These are phyloP conservation scores for Diophrys appendiculata DNA, from an alignment of 73 alveolate species.

Conservation along the genomic window DNA sequence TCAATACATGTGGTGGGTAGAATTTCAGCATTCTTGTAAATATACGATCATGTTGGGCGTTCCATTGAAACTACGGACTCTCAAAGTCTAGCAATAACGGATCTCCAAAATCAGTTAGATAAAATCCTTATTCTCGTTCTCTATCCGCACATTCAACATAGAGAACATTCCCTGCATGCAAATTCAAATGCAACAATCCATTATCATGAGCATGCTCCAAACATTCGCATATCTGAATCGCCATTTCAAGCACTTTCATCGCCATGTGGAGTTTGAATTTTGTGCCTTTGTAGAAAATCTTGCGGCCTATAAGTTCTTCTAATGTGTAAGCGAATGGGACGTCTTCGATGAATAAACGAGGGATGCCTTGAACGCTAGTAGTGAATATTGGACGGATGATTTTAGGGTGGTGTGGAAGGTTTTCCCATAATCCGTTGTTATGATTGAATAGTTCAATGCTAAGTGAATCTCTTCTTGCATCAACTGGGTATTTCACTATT, in stretches of 20 bases:
- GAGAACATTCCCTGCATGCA: conserved; percentile 41
- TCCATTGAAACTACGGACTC: conserved; percentile 27
- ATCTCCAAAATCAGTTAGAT: conserved; percentile 46
- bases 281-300: conserved; percentile 34
- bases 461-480: neutral
- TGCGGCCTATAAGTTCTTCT: conserved; percentile 9
- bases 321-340: conserved; percentile 32
- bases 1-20: conserved; percentile 41
- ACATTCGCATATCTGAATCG: conserved; percentile 23
- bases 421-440: conserved; percentile 16
- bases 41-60: conserved; percentile 21
- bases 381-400: conserved; percentile 33
- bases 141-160: conserved; percentile 35
- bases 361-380: conserved; percentile 29
- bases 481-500: neutral
- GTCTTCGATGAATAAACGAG: conserved; percentile 43
- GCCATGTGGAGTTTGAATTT: conserved; percentile 21
- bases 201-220: conserved; percentile 44
- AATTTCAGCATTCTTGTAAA: conserved; percentile 33
- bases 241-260: conserved; percentile 21
- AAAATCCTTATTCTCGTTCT: conserved; percentile 33
- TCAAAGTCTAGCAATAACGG: conserved; percentile 15
- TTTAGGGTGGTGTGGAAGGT: conserved; percentile 35
- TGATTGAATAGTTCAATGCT: neutral
- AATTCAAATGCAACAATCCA: conserved; percentile 42